A percentile compares a stretch with the other conserved stretches of the same genome.
Evolutionary conservation across 2,329 filamentous ascomycete species (phyloP).

Genomic region (Aspergillus spinulosporus): DNA sequence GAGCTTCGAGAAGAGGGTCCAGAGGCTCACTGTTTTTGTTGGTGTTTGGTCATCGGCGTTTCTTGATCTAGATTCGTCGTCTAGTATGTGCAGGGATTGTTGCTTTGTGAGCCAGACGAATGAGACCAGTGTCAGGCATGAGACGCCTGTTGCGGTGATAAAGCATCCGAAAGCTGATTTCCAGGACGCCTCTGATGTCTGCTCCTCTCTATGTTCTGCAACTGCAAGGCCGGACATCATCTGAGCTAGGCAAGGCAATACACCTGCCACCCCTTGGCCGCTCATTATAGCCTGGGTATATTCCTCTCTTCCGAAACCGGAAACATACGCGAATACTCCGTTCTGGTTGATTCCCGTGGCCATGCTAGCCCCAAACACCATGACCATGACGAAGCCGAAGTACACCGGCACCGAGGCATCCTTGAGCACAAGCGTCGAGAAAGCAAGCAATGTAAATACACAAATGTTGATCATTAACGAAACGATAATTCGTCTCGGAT

Average conservation of each 20-base stretch:
- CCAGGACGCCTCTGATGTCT: conserved; percentile 50
- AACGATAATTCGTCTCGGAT: conserved; percentile 78
- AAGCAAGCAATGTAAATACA: conserved; percentile 73
- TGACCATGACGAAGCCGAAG: conserved; percentile 76
- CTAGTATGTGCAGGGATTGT: conserved; percentile 17
- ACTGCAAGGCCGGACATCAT: conserved; percentile 77
- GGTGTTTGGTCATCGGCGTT: conserved; percentile 25
- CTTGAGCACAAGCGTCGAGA: conserved; percentile 72
- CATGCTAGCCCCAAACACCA: conserved; percentile 76
- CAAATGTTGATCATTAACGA: conserved; percentile 75
- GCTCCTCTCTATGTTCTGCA: conserved; percentile 45
- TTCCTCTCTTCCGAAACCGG: conserved; percentile 78
- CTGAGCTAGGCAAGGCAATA: conserved; percentile 83
- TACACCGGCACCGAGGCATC: conserved; percentile 65
- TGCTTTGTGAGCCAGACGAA: conserved; percentile 72
- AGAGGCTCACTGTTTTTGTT: conserved; percentile 58
- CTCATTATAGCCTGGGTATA: conserved; percentile 97
- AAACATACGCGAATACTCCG: conserved; percentile 87
- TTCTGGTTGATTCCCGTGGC: conserved; percentile 89
- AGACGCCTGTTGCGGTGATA: conserved; percentile 78
- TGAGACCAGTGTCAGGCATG: conserved; percentile 66
- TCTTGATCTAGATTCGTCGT: conserved; percentile 32
- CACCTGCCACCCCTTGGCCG: conserved; percentile 87
- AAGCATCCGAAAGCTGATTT: conserved; percentile 89
- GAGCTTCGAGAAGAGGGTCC: conserved; percentile 71